Evolutionary conservation across 257 asterid species (phyloP).

Genomic region (Plantago ovata): DNA sequence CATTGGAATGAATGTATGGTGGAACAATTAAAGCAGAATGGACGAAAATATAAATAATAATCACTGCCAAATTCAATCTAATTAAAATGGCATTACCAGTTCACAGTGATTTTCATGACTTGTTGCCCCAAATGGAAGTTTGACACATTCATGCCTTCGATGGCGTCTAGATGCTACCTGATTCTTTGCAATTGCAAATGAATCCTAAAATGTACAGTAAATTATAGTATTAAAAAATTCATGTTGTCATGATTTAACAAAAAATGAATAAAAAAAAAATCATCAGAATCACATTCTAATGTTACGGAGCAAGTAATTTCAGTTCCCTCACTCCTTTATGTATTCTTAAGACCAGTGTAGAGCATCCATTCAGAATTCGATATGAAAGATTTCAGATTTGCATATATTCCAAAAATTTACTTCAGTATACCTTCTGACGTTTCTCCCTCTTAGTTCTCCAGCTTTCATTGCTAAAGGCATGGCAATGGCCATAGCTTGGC

Average conservation of each 20-base stretch:
- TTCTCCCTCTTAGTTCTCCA: conserved; percentile 1
- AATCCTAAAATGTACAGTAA: background rate
- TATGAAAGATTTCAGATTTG: too few species aligned
- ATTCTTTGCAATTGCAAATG: background rate
- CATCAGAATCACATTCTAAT: too few species aligned
- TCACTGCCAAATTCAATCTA: too few species aligned
- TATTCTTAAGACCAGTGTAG: too few species aligned
- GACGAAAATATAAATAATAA: background rate
- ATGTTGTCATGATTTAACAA: too few species aligned
- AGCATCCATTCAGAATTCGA: too few species aligned
- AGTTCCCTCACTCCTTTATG: too few species aligned
- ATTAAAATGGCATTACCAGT: background rate
- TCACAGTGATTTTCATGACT: conserved; percentile 1
- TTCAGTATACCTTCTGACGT: background rate
- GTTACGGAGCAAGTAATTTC: too few species aligned
- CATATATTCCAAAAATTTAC: too few species aligned
- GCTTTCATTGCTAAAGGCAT: background rate
- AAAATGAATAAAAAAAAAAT: too few species aligned
- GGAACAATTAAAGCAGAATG: background rate
- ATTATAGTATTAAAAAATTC: too few species aligned
- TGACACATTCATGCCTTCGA: background rate
- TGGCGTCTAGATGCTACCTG: conserved; percentile 2
- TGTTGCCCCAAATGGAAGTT: background rate
- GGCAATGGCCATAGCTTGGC: background rate
- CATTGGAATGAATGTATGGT: background rate